phyloP scores from a whole-genome alignment of 2,329 filamentous ascomycete genomes.

The Whalleya microplaca region DNA sequence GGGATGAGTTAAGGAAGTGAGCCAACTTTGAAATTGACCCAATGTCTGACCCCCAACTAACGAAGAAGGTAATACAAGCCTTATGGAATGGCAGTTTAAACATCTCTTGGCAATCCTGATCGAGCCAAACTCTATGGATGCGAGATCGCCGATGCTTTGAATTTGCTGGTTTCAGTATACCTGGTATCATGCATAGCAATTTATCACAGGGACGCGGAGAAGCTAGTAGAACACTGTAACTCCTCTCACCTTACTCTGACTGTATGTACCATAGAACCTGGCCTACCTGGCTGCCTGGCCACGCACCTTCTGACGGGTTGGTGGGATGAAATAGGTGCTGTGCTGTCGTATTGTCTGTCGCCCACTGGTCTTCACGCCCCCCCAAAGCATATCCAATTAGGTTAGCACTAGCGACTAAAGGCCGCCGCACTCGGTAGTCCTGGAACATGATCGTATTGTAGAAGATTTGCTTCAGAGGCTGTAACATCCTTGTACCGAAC shows the following conservation, averaged over 20 bases:
- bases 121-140: conserved; percentile 14
- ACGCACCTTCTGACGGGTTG: conserved; percentile 6
- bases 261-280: neutral
- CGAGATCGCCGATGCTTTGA: conserved; percentile 27
- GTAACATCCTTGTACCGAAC: conserved; percentile 11
- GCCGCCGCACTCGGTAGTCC: conserved; percentile 16
- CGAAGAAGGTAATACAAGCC: neutral
- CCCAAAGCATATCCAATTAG: conserved; percentile 14
- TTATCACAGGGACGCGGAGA: conserved; percentile 15
- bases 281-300: conserved; percentile 4
- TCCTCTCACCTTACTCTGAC: conserved; percentile 2
- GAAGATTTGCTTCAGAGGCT: conserved; percentile 10
- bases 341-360: conserved; percentile 10
- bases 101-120: conserved; percentile 20
- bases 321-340: conserved; percentile 2
- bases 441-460: conserved; percentile 1
- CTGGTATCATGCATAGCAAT: conserved; percentile 21
- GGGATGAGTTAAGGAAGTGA: neutral
- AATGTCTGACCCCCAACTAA: neutral
- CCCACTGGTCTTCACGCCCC: conserved; percentile 8
- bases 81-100: neutral
- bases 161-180: conserved; percentile 17
- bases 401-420: conserved; percentile 6
- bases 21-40: neutral
- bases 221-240: conserved; percentile 2